These are phyloP conservation scores for Diddensiella transvaalensis DNA, from an alignment of 805 yeast genomes.

Conservation along the genomic window DNA sequence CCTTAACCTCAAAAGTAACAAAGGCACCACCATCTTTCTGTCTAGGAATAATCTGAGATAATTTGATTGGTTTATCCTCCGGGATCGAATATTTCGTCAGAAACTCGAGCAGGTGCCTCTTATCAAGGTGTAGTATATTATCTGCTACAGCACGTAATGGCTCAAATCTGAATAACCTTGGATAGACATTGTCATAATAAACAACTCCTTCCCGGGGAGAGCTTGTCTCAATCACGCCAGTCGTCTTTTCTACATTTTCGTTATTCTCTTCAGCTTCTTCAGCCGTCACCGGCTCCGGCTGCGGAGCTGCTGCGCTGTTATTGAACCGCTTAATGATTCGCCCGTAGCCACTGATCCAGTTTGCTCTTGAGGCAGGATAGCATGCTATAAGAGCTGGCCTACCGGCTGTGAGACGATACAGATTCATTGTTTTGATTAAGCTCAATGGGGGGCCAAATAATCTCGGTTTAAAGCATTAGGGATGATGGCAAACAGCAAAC, in stretches of 20 bases:
- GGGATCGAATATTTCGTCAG: constrained; percentile 26
- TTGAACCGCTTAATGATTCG: too few species aligned
- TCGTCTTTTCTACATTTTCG: constrained; percentile 21
- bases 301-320: too few species aligned
- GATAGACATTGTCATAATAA: constrained; percentile 55
- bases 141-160: constrained; percentile 2
- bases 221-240: constrained; percentile 27
- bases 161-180: constrained; percentile 26
- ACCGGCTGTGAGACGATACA: too few species aligned
- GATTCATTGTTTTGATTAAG: too few species aligned
- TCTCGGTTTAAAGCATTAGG: too few species aligned
- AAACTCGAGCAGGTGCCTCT: constrained; percentile 12
- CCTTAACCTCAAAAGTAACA: constrained; percentile 68
- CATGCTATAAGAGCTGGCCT: too few species aligned
- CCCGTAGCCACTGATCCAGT: too few species aligned
- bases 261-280: constrained; percentile 12
- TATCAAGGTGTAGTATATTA: constrained; percentile 5
- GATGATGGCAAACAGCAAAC: too few species aligned
- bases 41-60: constrained; percentile 64
- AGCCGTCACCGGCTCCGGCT: not conserved
- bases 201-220: constrained; percentile 34
- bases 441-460: too few species aligned
- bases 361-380: too few species aligned
- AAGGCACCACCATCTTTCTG: constrained; percentile 92
- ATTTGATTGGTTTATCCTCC: constrained; percentile 33